Evolutionary conservation across 345 rosid species (phyloP), one percentile per base, ranked within the genome.

Genomic region (Iberis pinnata): DNA sequence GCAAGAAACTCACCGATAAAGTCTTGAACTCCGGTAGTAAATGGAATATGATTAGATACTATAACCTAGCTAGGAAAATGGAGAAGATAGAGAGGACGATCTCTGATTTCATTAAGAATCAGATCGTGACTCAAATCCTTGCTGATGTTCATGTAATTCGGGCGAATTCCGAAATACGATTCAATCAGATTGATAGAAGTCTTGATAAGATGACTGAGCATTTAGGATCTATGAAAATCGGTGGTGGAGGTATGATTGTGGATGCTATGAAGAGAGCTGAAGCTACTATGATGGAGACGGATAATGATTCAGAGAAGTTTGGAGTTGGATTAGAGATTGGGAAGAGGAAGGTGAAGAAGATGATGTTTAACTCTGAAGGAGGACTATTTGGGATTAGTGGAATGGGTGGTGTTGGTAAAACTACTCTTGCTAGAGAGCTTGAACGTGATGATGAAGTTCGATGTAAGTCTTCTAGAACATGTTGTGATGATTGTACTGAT

Each of bases 371-470:
- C 0, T 60, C 53, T 47, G 45, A 58, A 13, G 60, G 53, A 20
- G 60, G 56, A 19, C 47, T 84, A 48, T 41, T 83, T 38, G 96
- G 89, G 45, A 84, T 87, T 33, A 48, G 53, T 57, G 96, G 98
- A 3, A 87, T 84, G 60, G 98, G 93, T 0, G 98, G 96, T 14
- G 86, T 85, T 0, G 98, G 98, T 0, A 90, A 90, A 49, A 87
- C 98, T 5, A 87, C 98, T 52, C 68, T 90, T 68, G 98, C 89
- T 18, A 59, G 44, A 58, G 89, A 90, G 61, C 42, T 81, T 59
- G 66, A 76, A 45, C 75, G 63, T 58, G 98, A 90, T 46, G 60
- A 61, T 54, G 69, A 77, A 71, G 79, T 90, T 24, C 67, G 50
- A 69, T 49, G 98, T 90, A 75, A 74, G 84, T 49, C 33, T 29